Evolutionary conservation across 768 basidiomycete species (phyloP).

Genomic region (Rhodocollybia butyracea): DNA sequence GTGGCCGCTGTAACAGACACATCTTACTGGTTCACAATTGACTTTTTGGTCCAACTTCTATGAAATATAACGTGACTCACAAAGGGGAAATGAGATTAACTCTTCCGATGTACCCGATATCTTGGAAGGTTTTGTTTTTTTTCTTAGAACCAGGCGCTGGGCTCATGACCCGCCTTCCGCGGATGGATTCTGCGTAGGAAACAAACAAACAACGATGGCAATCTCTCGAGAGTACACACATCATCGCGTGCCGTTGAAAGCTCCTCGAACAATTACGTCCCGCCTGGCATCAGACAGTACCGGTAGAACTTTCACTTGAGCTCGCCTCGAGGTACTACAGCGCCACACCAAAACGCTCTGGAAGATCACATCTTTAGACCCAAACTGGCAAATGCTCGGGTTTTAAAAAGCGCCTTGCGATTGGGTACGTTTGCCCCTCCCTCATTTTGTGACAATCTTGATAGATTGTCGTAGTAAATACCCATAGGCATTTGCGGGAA

Average conservation of each 20-base stretch:
- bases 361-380: constrained; percentile 7
- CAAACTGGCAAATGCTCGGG: constrained; percentile 16
- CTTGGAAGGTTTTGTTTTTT: constrained; percentile 33
- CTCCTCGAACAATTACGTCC: constrained; percentile 1
- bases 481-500: constrained; percentile 4
- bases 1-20: too few relatives aligned
- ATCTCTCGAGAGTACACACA: constrained; percentile 25
- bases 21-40: neutral
- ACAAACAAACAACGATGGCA: constrained; percentile 38
- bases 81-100: constrained; percentile 25
- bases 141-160: constrained; percentile 9
- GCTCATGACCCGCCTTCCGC: constrained; percentile 39
- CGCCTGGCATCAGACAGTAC: constrained; percentile 5
- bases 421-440: neutral
- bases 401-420: constrained; percentile 22
- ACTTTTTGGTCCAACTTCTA: neutral
- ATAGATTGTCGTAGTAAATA: neutral
- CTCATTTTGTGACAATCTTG: neutral
- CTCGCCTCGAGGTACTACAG: constrained; percentile 14
- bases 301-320: constrained; percentile 13
- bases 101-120: constrained; percentile 31
- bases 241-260: constrained; percentile 19
- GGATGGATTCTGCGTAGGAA: constrained; percentile 16
- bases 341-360: constrained; percentile 14
- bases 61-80: neutral